Evolutionary conservation across 2,329 filamentous ascomycete genomes (phyloP).

Genomic region (Ophiostoma sp.): DNA sequence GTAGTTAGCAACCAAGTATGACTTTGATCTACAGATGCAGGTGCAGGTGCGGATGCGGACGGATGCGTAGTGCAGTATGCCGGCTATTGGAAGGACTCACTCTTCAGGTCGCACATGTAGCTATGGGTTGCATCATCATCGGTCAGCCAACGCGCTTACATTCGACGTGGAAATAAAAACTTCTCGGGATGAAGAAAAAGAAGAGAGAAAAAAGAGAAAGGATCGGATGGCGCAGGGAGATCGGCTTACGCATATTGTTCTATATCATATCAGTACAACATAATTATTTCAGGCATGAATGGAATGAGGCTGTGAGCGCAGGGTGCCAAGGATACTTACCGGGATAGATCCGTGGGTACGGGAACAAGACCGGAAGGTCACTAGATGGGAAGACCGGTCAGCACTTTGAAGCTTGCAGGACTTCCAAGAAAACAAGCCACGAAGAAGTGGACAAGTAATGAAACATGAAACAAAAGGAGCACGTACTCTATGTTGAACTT

Average conservation of each 20-base stretch:
- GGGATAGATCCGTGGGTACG: conserved; percentile 52
- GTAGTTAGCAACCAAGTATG: conserved; percentile 18
- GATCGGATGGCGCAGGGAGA: not conserved
- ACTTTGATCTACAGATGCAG: not conserved
- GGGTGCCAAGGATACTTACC: conserved; percentile 21
- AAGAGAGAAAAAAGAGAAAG: not conserved
- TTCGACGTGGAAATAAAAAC: not conserved
- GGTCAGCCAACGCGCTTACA: conserved; percentile 14
- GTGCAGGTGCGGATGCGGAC: too few species aligned
- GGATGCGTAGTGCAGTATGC: not conserved
- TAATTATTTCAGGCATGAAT: not conserved
- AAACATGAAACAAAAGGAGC: not conserved
- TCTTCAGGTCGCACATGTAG: conserved; percentile 56
- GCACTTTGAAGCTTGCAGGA: not conserved
- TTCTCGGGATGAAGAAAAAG: not conserved
- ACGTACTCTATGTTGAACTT: conserved; percentile 50
- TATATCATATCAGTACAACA: conserved; percentile 27
- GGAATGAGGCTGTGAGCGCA: not conserved
- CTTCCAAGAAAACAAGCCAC: not conserved
- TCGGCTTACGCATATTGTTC: conserved; percentile 49
- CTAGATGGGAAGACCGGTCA: conserved; percentile 32
- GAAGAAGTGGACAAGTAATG: not conserved
- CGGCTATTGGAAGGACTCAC: conserved; percentile 33
- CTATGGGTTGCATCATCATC: conserved; percentile 31
- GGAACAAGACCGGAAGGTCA: conserved; percentile 53